Percentiles rank a stretch among this genome's conserved stretches.
phyloP scores from a whole-genome alignment of 2,329 filamentous ascomycete genomes.

The Fusarium sp. region DNA sequence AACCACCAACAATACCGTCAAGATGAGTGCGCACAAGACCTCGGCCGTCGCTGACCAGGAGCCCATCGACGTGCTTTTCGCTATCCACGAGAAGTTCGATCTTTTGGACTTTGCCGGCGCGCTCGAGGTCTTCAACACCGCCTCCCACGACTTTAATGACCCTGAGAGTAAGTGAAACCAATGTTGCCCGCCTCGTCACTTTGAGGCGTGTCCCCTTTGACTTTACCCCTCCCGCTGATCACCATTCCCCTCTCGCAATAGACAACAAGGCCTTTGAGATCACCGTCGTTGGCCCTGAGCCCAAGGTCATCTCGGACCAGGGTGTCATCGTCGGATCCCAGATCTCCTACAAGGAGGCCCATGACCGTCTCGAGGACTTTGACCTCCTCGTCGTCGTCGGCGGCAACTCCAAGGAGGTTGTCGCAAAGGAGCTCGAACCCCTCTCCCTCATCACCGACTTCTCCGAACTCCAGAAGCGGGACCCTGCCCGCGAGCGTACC shows the following conservation, averaged over 20 bases:
- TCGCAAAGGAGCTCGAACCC: conserved; percentile 79
- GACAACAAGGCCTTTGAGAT: conserved; percentile 72
- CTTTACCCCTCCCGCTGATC: conserved; percentile 47
- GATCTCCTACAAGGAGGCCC: conserved; percentile 84
- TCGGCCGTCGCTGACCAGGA: conserved; percentile 72
- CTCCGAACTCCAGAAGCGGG: conserved; percentile 84
- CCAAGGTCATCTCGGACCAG: conserved; percentile 71
- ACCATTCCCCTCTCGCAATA: conserved; percentile 47
- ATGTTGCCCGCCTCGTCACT: conserved; percentile 13
- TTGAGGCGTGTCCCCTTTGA: conserved; percentile 16
- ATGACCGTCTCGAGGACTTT: conserved; percentile 81
- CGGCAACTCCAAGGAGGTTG: conserved; percentile 74
- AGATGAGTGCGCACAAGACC: conserved; percentile 71
- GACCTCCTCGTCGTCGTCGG: conserved; percentile 86
- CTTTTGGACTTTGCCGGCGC: conserved; percentile 72
- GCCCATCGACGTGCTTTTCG: conserved; percentile 73
- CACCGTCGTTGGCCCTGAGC: conserved; percentile 69
- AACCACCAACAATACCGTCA: conserved; percentile 54
- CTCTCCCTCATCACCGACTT: conserved; percentile 82
- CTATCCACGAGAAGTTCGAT: conserved; percentile 73
- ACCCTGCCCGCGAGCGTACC: conserved; percentile 85
- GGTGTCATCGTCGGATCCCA: conserved; percentile 81
- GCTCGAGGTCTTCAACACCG: conserved; percentile 66
- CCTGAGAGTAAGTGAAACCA: conserved; percentile 60
- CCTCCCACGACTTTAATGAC: conserved; percentile 69